These are phyloP conservation scores for Arachnomyces sp. DNA, from an alignment of 2,329 filamentous ascomycete genomes.

Conservation along the genomic window DNA sequence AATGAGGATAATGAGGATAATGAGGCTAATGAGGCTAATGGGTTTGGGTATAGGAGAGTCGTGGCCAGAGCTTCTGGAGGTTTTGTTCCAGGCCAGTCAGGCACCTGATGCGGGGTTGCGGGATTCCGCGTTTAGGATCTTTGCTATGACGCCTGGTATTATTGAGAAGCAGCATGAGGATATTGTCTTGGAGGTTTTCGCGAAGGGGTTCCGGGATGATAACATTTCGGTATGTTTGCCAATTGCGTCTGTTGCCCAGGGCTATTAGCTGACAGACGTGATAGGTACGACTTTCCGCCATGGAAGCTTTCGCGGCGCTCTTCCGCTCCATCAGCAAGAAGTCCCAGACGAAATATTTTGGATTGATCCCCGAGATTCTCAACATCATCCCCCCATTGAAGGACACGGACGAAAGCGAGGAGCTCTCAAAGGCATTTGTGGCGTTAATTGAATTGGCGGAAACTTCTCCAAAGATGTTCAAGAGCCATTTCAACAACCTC, in stretches of 20 bases:
- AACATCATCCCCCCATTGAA: constrained; percentile 93
- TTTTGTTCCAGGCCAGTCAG: constrained; percentile 84
- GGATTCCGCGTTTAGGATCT: constrained; percentile 90
- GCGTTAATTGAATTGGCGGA: constrained; percentile 92
- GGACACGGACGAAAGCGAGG: constrained; percentile 79
- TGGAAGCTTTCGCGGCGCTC: constrained; percentile 94
- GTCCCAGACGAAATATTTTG: constrained; percentile 76
- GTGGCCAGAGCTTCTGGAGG: constrained; percentile 82
- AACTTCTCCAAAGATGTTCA: constrained; percentile 95
- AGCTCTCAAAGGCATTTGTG: constrained; percentile 80
- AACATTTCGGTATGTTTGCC: constrained; percentile 56
- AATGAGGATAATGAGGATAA: too few species aligned
- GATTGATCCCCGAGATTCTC: constrained; percentile 79
- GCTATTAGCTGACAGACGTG: background rate
- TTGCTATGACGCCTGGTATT: constrained; percentile 86
- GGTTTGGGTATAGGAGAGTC: constrained; percentile 53
- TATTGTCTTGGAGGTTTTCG: constrained; percentile 79
- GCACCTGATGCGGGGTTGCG: constrained; percentile 73
- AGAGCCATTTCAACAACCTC: constrained; percentile 81
- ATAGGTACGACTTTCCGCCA: constrained; percentile 81
- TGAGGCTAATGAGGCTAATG: too few species aligned
- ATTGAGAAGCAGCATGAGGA: constrained; percentile 95
- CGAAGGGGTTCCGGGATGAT: constrained; percentile 83
- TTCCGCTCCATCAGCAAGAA: constrained; percentile 88
- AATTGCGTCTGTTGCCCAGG: background rate